These are phyloP conservation scores for Talaromyces funiculosus DNA, from an alignment of 2,329 filamentous ascomycete genomes.

Conservation along the genomic window DNA sequence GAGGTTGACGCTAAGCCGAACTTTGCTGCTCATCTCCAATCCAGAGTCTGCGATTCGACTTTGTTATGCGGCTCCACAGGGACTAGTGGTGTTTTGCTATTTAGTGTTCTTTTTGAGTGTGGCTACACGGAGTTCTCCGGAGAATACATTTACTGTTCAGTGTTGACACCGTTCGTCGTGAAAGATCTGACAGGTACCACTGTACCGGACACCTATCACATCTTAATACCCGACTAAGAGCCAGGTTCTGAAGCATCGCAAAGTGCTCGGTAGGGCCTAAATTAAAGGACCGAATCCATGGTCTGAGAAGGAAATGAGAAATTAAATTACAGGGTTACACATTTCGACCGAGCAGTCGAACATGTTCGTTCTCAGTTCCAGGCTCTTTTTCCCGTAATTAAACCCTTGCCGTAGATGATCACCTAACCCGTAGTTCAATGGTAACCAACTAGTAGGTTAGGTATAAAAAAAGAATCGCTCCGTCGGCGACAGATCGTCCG, in stretches of 20 bases:
- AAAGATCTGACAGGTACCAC: background rate
- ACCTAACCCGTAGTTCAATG: background rate
- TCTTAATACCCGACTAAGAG: background rate
- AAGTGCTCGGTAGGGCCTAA: background rate
- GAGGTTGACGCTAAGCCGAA: conserved; percentile 1
- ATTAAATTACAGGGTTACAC: background rate
- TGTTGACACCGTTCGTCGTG: no score
- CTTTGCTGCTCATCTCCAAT: background rate
- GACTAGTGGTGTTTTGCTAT: background rate
- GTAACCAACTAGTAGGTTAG: no score
- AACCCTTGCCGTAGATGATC: background rate
- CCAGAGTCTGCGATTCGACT: background rate
- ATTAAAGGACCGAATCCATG: conserved; percentile 4
- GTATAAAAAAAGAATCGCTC: no score
- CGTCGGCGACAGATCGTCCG: background rate
- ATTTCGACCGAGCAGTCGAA: background rate
- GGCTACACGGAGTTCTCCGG: background rate
- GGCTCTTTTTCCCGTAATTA: no score
- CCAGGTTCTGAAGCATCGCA: background rate
- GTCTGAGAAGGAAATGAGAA: conserved; percentile 7
- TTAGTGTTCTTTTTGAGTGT: background rate
- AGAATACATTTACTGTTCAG: background rate
- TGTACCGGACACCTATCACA: background rate
- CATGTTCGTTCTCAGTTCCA: background rate
- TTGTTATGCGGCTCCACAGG: background rate